These are phyloP conservation scores for Podila verticillata DNA, from an alignment of 192 early-diverging fungal genomes.

Conservation along the genomic window DNA sequence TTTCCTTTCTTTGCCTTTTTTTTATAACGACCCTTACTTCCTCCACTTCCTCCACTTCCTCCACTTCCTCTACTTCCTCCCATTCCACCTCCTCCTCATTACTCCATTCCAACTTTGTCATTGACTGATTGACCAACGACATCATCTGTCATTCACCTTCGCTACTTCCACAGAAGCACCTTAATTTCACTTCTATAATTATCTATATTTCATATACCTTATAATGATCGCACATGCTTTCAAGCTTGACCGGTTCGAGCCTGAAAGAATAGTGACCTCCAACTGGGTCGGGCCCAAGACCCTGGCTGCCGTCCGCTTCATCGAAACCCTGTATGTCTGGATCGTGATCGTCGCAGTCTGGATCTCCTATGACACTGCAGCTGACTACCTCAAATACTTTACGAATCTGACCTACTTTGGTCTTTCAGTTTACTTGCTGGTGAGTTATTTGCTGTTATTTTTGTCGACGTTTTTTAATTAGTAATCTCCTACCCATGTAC, in stretches of 20 bases:
- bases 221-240: slow-evolving; percentile 2
- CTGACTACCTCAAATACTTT: slow-evolving; percentile 32
- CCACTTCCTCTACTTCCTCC: background rate
- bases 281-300: slow-evolving; percentile 39
- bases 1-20: background rate
- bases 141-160: too few species aligned
- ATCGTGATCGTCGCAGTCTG: slow-evolving; percentile 38
- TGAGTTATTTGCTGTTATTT: slow-evolving; percentile 22
- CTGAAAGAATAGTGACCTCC: slow-evolving; percentile 52
- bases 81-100: background rate
- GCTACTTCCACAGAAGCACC: too few species aligned
- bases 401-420: slow-evolving; percentile 48
- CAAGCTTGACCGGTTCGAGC: slow-evolving; percentile 42
- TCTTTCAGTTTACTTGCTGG: slow-evolving; percentile 31
- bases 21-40: background rate
- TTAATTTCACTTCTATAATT: too few species aligned
- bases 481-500: too few species aligned
- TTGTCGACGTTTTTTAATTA: slow-evolving; percentile 5
- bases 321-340: slow-evolving; percentile 9
- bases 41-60: background rate
- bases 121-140: too few species aligned
- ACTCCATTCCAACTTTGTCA: too few species aligned
- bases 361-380: slow-evolving; percentile 8
- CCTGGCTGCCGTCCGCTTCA: slow-evolving; percentile 29
- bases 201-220: background rate